A percentile compares a stretch with the other conserved stretches of the same genome.
Conservation (phyloP, 306 rosid species). For the Cyamopsis tetragonoloba region DNA sequence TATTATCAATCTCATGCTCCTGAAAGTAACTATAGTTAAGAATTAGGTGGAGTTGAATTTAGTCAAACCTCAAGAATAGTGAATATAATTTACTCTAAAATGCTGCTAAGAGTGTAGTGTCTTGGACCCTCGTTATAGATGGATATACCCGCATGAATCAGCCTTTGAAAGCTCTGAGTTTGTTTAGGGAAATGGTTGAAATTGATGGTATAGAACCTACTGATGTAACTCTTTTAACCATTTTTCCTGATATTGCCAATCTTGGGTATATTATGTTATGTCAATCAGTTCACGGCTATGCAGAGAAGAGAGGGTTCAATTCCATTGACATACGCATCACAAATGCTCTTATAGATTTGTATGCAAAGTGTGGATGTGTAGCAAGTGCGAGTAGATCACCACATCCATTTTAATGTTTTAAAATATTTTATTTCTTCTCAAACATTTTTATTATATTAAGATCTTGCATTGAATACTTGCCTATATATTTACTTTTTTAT, state of each 20-base stretch:
- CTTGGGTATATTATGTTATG: conserved; percentile 56
- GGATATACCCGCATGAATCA: conserved; percentile 42
- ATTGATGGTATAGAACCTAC: conserved; percentile 48
- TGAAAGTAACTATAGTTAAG: no score
- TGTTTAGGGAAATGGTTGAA: conserved; percentile 54
- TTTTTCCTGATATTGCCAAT: conserved; percentile 55
- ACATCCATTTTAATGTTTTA: no score
- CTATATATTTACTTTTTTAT: no score
- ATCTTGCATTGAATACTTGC: no score
- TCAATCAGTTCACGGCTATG: conserved; percentile 56
- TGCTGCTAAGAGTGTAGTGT: conserved; percentile 50
- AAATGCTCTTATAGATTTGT: conserved; percentile 61
- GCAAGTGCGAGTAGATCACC: conserved; percentile 40
- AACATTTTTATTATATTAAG: no score
- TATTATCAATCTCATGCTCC: no score
- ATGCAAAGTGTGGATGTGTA: conserved; percentile 77
- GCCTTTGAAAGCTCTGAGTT: conserved; percentile 42
- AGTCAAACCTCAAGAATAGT: no score
- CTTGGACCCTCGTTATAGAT: conserved; percentile 73
- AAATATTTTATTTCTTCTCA: no score
- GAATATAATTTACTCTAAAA: no score
- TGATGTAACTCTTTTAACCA: conserved; percentile 55
- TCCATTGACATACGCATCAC: conserved; percentile 45
- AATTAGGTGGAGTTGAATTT: no score
- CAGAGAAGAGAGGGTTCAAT: conserved; percentile 62